A percentile compares a stretch with the other conserved stretches of the same genome.
Conservation (phyloP, 2,329 filamentous ascomycete genomes). For the Tympanopsis confertula region DNA sequence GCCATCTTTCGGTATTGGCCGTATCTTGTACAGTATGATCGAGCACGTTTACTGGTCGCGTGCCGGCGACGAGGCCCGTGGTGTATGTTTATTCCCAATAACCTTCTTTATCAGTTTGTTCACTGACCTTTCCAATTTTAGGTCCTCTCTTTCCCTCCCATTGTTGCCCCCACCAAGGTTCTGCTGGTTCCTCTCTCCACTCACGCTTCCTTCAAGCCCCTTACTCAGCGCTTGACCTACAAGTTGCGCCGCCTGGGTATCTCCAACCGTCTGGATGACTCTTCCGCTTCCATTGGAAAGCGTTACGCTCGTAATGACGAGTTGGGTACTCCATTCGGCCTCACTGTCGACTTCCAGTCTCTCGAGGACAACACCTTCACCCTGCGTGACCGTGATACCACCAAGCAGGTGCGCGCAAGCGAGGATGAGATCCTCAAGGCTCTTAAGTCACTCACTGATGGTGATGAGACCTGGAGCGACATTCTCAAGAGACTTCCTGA, state of each 20-base stretch:
- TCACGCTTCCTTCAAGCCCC: not conserved
- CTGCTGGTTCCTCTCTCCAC: conserved; percentile 49
- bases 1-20: conserved; percentile 91
- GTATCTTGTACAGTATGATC: conserved; percentile 83
- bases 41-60: conserved; percentile 96
- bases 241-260: conserved; percentile 67
- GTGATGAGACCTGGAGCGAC: conserved; percentile 50
- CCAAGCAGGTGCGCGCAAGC: conserved; percentile 75
- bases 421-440: conserved; percentile 71
- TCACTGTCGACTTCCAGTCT: conserved; percentile 55
- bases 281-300: conserved; percentile 85
- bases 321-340: conserved; percentile 82
- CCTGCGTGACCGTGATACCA: conserved; percentile 82
- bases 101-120: not conserved
- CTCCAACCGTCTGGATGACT: conserved; percentile 80
- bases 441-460: conserved; percentile 37
- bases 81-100: conserved; percentile 45
- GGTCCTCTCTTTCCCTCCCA: conserved; percentile 1
- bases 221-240: conserved; percentile 55
- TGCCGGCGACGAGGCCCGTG: conserved; percentile 69
- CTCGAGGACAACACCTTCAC: conserved; percentile 44
- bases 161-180: conserved; percentile 83
- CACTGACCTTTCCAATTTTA: not conserved
- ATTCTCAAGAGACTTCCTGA: conserved; percentile 68
- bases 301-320: conserved; percentile 92